These are phyloP conservation scores for Phyllosticta citrichinensis DNA, from an alignment of 2,329 filamentous ascomycete genomes.

Conservation along the genomic window DNA sequence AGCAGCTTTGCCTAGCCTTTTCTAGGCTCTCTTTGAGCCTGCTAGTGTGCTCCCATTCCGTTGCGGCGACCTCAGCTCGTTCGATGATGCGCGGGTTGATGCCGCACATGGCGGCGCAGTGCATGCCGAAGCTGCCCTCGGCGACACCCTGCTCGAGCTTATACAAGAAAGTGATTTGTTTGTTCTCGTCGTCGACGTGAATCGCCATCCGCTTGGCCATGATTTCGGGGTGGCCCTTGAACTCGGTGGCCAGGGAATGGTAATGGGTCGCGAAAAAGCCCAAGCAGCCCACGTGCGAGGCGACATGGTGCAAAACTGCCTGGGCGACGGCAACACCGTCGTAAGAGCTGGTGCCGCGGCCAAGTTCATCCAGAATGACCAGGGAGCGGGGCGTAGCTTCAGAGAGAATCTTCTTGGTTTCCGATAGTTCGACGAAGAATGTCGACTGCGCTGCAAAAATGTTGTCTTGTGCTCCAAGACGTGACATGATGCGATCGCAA, in stretches of 20 bases:
- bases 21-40: slow-evolving; percentile 78
- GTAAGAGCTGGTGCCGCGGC: slow-evolving; percentile 88
- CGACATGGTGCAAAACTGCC: slow-evolving; percentile 91
- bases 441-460: slow-evolving; percentile 97
- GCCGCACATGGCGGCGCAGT: slow-evolving; percentile 96
- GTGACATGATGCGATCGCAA: slow-evolving; percentile 96
- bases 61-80: slow-evolving; percentile 76
- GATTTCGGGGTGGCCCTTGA: slow-evolving; percentile 81
- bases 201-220: slow-evolving; percentile 85
- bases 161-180: slow-evolving; percentile 93
- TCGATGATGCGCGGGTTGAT: slow-evolving; percentile 77
- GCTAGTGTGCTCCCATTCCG: slow-evolving; percentile 91
- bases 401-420: slow-evolving; percentile 94
- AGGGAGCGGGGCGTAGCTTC: slow-evolving; percentile 90
- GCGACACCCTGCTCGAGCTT: slow-evolving; percentile 88
- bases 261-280: slow-evolving; percentile 99
- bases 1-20: slow-evolving; percentile 57
- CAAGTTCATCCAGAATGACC: slow-evolving; percentile 93
- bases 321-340: slow-evolving; percentile 95
- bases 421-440: slow-evolving; percentile 94
- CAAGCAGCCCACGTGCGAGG: slow-evolving; percentile 82
- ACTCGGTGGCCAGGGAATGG: slow-evolving; percentile 86
- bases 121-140: slow-evolving; percentile 97
- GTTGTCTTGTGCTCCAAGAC: slow-evolving; percentile 94
- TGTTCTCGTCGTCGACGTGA: slow-evolving; percentile 72